Conservation (phyloP, 306 rosid species). For the Inga leiocalycina region DNA sequence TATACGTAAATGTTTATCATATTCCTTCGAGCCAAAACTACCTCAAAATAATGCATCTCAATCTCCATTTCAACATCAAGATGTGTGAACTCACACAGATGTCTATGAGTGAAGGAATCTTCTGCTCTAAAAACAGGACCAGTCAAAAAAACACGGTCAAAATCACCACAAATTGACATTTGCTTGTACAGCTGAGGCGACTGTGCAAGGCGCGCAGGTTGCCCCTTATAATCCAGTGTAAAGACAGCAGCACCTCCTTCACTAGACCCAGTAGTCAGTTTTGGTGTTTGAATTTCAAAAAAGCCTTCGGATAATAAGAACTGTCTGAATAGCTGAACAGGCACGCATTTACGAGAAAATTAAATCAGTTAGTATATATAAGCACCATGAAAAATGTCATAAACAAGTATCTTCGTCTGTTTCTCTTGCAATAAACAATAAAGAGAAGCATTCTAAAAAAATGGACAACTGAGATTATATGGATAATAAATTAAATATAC, state of each 20-base stretch:
- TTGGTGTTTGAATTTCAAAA: constrained; percentile 82
- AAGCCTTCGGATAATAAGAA: constrained; percentile 57
- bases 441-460: neutral
- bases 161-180: constrained; percentile 87
- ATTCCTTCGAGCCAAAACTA: constrained; percentile 32
- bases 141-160: constrained; percentile 83
- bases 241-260: constrained; percentile 98
- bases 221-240: constrained; percentile 83
- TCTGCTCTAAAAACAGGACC: constrained; percentile 94
- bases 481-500: no score
- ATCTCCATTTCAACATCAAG: constrained; percentile 97
- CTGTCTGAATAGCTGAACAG: constrained; percentile 69
- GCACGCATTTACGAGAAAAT: constrained; percentile 23
- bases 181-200: constrained; percentile 98
- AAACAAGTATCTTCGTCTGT: neutral
- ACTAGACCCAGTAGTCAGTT: constrained; percentile 85
- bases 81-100: constrained; percentile 90
- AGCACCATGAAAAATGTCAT: neutral
- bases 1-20: constrained; percentile 6
- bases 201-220: constrained; percentile 90
- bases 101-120: constrained; percentile 87
- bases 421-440: neutral
- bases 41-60: constrained; percentile 80
- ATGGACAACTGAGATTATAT: no score
- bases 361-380: neutral